Conservation (phyloP, 2,329 filamentous ascomycete genomes). For the Fusarium aywerte region DNA sequence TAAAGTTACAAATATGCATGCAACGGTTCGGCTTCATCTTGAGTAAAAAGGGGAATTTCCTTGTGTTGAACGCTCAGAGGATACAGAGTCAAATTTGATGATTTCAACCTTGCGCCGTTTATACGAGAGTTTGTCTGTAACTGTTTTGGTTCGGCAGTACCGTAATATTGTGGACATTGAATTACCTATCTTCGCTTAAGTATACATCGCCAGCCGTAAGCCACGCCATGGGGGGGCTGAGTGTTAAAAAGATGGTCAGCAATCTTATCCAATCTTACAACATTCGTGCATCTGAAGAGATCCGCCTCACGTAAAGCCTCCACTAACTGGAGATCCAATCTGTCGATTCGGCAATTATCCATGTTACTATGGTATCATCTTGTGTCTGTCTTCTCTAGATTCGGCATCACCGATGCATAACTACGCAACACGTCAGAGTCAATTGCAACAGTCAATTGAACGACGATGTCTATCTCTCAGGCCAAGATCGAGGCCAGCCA, state of each 20-base stretch:
- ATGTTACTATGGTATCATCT: no score
- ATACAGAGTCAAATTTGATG: conserved; percentile 13
- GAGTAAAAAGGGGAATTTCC: conserved; percentile 22
- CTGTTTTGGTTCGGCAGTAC: no score
- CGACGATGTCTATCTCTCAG: conserved; percentile 1
- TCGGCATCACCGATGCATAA: conserved; percentile 18
- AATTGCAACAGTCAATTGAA: background rate
- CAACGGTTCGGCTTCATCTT: conserved; percentile 27
- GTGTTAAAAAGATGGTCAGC: conserved; percentile 32
- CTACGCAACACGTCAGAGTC: conserved; percentile 7
- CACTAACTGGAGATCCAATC: conserved; percentile 5
- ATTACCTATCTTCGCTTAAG: background rate
- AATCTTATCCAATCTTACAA: conserved; percentile 21
- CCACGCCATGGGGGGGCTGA: conserved; percentile 35
- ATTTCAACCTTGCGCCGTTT: conserved; percentile 17
- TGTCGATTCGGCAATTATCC: background rate
- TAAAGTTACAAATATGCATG: conserved; percentile 16
- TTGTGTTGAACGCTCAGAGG: conserved; percentile 32
- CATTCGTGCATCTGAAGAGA: conserved; percentile 15
- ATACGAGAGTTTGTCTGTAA: conserved; percentile 6
- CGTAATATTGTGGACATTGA: background rate
- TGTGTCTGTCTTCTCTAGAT: background rate
- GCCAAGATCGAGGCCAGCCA: conserved; percentile 18
- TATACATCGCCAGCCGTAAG: conserved; percentile 13
- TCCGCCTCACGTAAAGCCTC: conserved; percentile 28